Percentiles rank a stretch among this genome's conserved stretches.
Conservation (phyloP, 2,329 filamentous ascomycete species). For the Fusarium sp. region DNA sequence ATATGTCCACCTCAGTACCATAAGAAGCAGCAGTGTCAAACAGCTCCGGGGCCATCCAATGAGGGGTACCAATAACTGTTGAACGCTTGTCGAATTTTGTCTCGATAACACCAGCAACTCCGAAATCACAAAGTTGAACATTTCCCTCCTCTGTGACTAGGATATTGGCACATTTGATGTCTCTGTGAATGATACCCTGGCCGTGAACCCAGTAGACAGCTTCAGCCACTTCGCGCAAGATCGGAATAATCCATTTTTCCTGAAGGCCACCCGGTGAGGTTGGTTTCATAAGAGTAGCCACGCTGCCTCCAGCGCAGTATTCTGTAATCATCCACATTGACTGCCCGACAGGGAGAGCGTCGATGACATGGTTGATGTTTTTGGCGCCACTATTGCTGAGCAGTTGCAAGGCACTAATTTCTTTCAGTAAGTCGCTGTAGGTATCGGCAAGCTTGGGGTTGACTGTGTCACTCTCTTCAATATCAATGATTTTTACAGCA, state of each 20-base stretch:
- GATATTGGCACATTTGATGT: constrained; percentile 83
- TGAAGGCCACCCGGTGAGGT: constrained; percentile 73
- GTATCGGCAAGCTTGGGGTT: constrained; percentile 75
- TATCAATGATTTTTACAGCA: constrained; percentile 86
- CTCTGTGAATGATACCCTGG: constrained; percentile 76
- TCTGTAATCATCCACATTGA: constrained; percentile 91
- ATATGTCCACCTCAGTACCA: constrained; percentile 82
- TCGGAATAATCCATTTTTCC: constrained; percentile 78
- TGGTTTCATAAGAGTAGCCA: constrained; percentile 79
- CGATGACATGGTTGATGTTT: constrained; percentile 86
- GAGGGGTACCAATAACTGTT: constrained; percentile 84
- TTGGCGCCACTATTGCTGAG: constrained; percentile 79
- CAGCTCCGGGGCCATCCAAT: constrained; percentile 89
- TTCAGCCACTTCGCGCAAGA: constrained; percentile 74
- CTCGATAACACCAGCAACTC: constrained; percentile 83
- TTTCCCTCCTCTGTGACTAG: constrained; percentile 81
- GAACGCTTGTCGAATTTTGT: constrained; percentile 80
- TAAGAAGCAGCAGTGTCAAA: constrained; percentile 74
- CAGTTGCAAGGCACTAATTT: constrained; percentile 76
- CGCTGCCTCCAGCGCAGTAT: constrained; percentile 86
- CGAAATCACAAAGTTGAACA: constrained; percentile 87
- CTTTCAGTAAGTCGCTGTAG: constrained; percentile 76
- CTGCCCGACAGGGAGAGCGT: constrained; percentile 80
- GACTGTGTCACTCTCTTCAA: constrained; percentile 79
- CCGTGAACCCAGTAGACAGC: constrained; percentile 76